Percentiles rank a stretch among this genome's conserved stretches.
These are phyloP conservation scores for Hondaea fermentalgiana DNA, from an alignment of 108 stramenopile genomes.

Conservation along the genomic window DNA sequence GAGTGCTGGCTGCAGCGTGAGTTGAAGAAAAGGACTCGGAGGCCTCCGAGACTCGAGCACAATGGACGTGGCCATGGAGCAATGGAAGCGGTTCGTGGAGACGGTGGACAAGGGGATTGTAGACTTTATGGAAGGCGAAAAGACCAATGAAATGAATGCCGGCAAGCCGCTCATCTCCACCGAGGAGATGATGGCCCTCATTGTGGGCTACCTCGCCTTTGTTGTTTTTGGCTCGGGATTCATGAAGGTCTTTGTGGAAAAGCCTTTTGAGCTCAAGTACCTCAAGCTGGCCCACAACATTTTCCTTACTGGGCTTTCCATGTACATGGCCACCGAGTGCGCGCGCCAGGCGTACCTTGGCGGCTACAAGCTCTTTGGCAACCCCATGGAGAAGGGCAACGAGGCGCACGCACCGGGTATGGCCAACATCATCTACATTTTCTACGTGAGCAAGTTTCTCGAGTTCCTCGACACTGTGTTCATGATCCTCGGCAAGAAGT, in stretches of 20 bases:
- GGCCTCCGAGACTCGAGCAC: too few species aligned
- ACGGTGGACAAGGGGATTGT: not conserved
- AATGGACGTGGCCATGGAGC: too few species aligned
- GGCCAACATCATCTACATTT: slow-evolving; percentile 85
- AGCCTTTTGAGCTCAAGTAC: slow-evolving; percentile 70
- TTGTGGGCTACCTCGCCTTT: slow-evolving; percentile 66
- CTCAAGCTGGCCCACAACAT: slow-evolving; percentile 96
- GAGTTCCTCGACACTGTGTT: slow-evolving; percentile 99
- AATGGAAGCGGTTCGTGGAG: not conserved
- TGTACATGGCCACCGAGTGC: slow-evolving; percentile 97
- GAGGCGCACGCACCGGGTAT: slow-evolving; percentile 60
- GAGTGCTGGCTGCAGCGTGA: too few species aligned
- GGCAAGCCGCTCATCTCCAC: not conserved
- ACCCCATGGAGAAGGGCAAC: slow-evolving; percentile 49
- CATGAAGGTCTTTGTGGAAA: slow-evolving; percentile 37
- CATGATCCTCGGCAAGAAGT: slow-evolving; percentile 93
- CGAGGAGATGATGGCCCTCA: slow-evolving; percentile 42
- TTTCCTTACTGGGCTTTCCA: slow-evolving; percentile 90
- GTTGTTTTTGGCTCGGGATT: slow-evolving; percentile 64
- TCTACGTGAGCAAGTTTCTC: slow-evolving; percentile 93
- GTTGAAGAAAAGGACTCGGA: too few species aligned
- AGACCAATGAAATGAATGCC: not conserved
- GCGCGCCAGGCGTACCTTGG: slow-evolving; percentile 74
- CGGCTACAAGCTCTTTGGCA: slow-evolving; percentile 73
- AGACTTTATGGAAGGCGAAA: not conserved